Evolutionary conservation across 2,329 filamentous ascomycete genomes (phyloP).

Genomic region (Onygena corvina): DNA sequence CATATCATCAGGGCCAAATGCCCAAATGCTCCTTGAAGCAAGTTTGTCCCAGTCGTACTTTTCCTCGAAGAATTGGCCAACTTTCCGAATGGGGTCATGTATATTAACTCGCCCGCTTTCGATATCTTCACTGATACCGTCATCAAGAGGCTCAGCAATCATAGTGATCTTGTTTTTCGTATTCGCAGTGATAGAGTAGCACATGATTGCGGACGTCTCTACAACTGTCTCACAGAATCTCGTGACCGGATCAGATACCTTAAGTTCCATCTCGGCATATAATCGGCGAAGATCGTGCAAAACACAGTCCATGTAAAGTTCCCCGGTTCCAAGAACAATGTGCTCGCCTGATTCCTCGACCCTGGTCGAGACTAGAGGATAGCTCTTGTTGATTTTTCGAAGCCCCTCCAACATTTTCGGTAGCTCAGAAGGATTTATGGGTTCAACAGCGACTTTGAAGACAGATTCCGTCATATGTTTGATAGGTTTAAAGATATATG

Average conservation of each 20-base stretch:
- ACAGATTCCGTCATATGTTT: conserved; percentile 95
- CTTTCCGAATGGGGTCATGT: conserved; percentile 80
- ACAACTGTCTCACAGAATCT: conserved; percentile 96
- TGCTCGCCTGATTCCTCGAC: conserved; percentile 98
- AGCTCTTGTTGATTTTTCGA: conserved; percentile 94
- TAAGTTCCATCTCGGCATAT: conserved; percentile 99
- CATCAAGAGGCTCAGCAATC: conserved; percentile 90
- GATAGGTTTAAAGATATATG: conserved; percentile 87
- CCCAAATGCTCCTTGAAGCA: conserved; percentile 92
- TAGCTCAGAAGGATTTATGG: conserved; percentile 92
- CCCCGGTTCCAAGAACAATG: conserved; percentile 84
- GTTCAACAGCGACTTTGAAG: conserved; percentile 94
- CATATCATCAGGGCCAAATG: conserved; percentile 90
- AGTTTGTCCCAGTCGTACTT: conserved; percentile 95
- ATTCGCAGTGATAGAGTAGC: conserved; percentile 93
- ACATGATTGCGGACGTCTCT: conserved; percentile 94
- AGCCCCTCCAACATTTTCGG: conserved; percentile 98
- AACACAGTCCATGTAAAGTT: conserved; percentile 99
- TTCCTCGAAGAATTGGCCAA: conserved; percentile 93
- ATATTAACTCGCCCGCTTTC: conserved; percentile 84
- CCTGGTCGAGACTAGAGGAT: conserved; percentile 88
- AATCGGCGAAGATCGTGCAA: conserved; percentile 81
- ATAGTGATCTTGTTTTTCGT: conserved; percentile 99
- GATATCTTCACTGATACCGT: conserved; percentile 89
- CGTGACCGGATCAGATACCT: conserved; percentile 94